Evolutionary conservation across 169 alveolate species (phyloP), one percentile per base, ranked within the genome.

Genomic region (Plasmodium inui): DNA sequence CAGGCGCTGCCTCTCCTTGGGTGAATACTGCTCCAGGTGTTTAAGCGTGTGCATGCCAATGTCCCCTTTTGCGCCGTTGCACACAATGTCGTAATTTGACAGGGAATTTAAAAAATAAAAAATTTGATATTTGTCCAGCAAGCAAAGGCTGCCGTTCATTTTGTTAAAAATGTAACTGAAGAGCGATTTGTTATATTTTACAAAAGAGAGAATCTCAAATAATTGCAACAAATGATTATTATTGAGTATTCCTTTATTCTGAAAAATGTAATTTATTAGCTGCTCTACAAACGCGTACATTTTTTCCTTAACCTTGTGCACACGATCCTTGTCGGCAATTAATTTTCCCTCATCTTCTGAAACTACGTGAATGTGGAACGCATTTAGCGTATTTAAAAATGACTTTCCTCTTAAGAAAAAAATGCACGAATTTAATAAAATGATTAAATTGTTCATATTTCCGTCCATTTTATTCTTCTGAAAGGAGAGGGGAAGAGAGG

Each of bases 351-450:
- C 8, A 3, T 61, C 71, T 39, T 55, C 89, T 2, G 79, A 79
- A 22, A 55, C 67, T 39, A 79, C 82, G 82, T 72, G 28, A 57
- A 89, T 41, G 82, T 61, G 46, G 70, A 89, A 89, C 22, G 94
- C 71, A 22, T 80, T 50, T 12, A 41, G 26, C 7, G 82, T 19
- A 37, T 12, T 89, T 34, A 89, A 57, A 89, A 57, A 89, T 14
- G 95, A 91, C 37, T 91, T 82, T n/a, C 81, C 91, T 81, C 61
- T 81, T 71, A 91, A 73, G 55, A 91, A 78, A 78, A 91, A 91
- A 26, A 91, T 46, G 61, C 92, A 91, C 26, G 95, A 80, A 91
- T 80, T 91, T 44, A 91, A 55, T 70, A 82, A 50, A 81, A 82
- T 78, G 22, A 91, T 91, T 34, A 46, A 53, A 37, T 26, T 91